phyloP scores from a whole-genome alignment of 2,329 filamentous ascomycete species.

The Gaeumannomyces tritici region DNA sequence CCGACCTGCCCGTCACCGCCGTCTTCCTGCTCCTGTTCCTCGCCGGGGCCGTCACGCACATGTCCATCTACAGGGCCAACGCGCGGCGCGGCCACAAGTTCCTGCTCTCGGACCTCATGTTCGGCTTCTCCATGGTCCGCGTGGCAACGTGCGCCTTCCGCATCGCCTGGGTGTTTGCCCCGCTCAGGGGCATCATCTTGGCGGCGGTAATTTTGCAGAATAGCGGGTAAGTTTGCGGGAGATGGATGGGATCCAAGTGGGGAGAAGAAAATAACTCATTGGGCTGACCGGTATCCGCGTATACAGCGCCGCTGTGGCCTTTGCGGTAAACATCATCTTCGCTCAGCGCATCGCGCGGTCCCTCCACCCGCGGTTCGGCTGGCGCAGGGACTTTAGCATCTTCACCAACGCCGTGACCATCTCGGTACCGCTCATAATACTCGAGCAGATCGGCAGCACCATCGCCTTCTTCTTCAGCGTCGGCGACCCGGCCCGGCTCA shows the following conservation, averaged over 20 bases:
- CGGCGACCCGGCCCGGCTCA: slow-evolving; percentile 9
- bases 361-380: slow-evolving; percentile 24
- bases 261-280: background rate
- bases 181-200: slow-evolving; percentile 16
- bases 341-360: slow-evolving; percentile 27
- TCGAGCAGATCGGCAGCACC: slow-evolving; percentile 20
- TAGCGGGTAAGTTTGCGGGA: slow-evolving; percentile 16
- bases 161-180: slow-evolving; percentile 23
- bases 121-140: slow-evolving; percentile 25
- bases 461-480: slow-evolving; percentile 16
- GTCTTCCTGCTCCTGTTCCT: slow-evolving; percentile 16
- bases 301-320: slow-evolving; percentile 21
- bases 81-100: slow-evolving; percentile 26
- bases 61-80: slow-evolving; percentile 18
- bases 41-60: slow-evolving; percentile 13
- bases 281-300: background rate
- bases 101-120: slow-evolving; percentile 16
- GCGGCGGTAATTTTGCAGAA: slow-evolving; percentile 25
- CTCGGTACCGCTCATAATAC: slow-evolving; percentile 17
- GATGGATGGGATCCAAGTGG: background rate
- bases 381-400: slow-evolving; percentile 18
- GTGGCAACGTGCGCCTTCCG: slow-evolving; percentile 23
- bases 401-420: slow-evolving; percentile 13
- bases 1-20: slow-evolving; percentile 14
- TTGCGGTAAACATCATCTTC: slow-evolving; percentile 27